Evolutionary conservation across 345 rosid species (phyloP), one percentile per base, ranked within the genome.

Genomic region (Limnanthes douglasii): DNA sequence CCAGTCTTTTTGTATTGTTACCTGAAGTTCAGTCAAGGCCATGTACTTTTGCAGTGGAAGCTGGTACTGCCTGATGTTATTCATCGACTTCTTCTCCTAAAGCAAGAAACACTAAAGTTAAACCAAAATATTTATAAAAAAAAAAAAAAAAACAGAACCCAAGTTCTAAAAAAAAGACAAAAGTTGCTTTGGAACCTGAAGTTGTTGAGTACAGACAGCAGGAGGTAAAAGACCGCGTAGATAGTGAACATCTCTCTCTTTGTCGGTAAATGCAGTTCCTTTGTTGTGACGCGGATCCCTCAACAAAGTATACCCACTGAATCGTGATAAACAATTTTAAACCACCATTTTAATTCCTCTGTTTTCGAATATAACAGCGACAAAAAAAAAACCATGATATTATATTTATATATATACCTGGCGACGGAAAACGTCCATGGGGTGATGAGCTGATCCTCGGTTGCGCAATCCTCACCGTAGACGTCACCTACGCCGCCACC

Each of bases 1-100:
- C n/a, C n/a, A n/a, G n/a, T n/a, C n/a, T n/a, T n/a, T n/a, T n/a
- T n/a, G n/a, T n/a, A n/a, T 6, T 2, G 35, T 19, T 33, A 78
- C 95, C 80, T 86, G 76, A 28, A 88, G 93, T 31, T 88, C 95
- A 74, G 82, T 83, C 78, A 88, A 25, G 45, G 93, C 74, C 82
- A 70, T 62, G 41, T 88, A 88, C 41, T 79, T 78, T 49, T 83
- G 90, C 51, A 88, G 46, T 0, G 97, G 90, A 46, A 71, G 45
- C 35, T 83, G 63, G 57, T 78, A 88, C 27, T 73, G 57, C 19
- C 93, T 56, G 38, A 86, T 53, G 47, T 24, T 82, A 37, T 63
- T 50, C 75, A 86, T 73, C 70, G 78, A 21, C 37, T 56, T 73
- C 61, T 71, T 83, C 65, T 71, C 97, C 97, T 82, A 43, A 39